Evolutionary conservation across 805 yeast species (phyloP).

Genomic region (Barnettozyma botsteinii): DNA sequence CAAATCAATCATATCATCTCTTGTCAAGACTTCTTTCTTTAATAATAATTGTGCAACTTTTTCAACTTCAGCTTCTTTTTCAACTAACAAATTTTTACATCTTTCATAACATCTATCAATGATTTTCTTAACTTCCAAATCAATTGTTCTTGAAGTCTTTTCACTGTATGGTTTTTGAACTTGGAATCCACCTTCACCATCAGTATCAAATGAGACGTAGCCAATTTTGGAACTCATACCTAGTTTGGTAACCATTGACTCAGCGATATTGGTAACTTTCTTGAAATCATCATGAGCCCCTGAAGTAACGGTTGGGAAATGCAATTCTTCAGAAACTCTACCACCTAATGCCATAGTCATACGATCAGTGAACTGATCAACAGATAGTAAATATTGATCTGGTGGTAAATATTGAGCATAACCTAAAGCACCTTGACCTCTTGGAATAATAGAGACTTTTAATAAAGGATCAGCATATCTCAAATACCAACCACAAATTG

Average conservation of each 20-base stretch:
- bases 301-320: slow-evolving; percentile 80
- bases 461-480: slow-evolving; percentile 84
- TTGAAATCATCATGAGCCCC: slow-evolving; percentile 94
- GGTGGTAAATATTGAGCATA: slow-evolving; percentile 93
- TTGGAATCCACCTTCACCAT: slow-evolving; percentile 46
- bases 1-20: slow-evolving; percentile 73
- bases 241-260: slow-evolving; percentile 78
- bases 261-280: slow-evolving; percentile 85
- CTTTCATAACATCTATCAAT: slow-evolving; percentile 59
- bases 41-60: slow-evolving; percentile 70
- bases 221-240: slow-evolving; percentile 89
- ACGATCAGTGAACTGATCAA: slow-evolving; percentile 70
- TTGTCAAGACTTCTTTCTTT: slow-evolving; percentile 69
- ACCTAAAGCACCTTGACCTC: slow-evolving; percentile 94
- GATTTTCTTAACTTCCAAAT: slow-evolving; percentile 60
- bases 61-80: slow-evolving; percentile 55
- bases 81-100: slow-evolving; percentile 52
- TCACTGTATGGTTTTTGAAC: slow-evolving; percentile 66
- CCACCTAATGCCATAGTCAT: slow-evolving; percentile 97
- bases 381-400: slow-evolving; percentile 73
- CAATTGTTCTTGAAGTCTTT: slow-evolving; percentile 61
- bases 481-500: slow-evolving; percentile 91
- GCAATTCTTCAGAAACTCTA: slow-evolving; percentile 84
- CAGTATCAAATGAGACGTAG: slow-evolving; percentile 48
- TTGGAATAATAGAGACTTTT: slow-evolving; percentile 90